Evolutionary conservation across 2,329 filamentous ascomycete species (phyloP).

Genomic region (Alternaria alternata): DNA sequence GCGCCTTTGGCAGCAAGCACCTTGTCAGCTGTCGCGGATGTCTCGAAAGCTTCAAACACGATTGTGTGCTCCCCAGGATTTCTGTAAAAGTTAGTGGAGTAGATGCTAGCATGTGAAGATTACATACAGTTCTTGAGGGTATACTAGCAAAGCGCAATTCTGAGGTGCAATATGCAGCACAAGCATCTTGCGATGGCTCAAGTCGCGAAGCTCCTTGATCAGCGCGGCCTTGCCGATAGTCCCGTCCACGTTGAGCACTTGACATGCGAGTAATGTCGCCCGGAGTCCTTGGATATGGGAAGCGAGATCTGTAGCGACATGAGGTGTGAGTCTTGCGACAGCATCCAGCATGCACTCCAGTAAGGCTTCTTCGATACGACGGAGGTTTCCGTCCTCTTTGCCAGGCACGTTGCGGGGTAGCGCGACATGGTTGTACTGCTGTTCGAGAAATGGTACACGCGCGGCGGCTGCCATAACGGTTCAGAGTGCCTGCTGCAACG

Average conservation of each 20-base stretch:
- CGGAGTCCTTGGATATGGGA: slow-evolving; percentile 24
- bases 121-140: slow-evolving; percentile 44
- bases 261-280: slow-evolving; percentile 24
- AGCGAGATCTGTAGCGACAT: slow-evolving; percentile 17
- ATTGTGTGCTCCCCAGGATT: slow-evolving; percentile 27
- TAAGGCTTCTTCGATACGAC: slow-evolving; percentile 40
- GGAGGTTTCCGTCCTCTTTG: slow-evolving; percentile 39
- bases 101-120: slow-evolving; percentile 8
- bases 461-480: slow-evolving; percentile 27
- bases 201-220: slow-evolving; percentile 24
- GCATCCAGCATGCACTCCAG: slow-evolving; percentile 39
- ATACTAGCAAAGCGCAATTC: slow-evolving; percentile 59
- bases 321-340: slow-evolving; percentile 24
- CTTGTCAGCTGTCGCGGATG: slow-evolving; percentile 61
- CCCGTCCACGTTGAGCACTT: slow-evolving; percentile 33
- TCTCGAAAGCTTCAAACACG: slow-evolving; percentile 69
- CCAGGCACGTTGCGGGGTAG: slow-evolving; percentile 52
- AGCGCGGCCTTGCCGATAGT: slow-evolving; percentile 35
- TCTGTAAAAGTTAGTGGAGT: slow-evolving; percentile 18
- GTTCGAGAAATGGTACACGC: slow-evolving; percentile 25
- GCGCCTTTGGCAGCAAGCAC: slow-evolving; percentile 62
- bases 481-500: slow-evolving; percentile 6
- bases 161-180: slow-evolving; percentile 59
- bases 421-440: slow-evolving; percentile 49
- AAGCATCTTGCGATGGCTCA: slow-evolving; percentile 40